A percentile compares a stretch with the other conserved stretches of the same genome.
Conservation (phyloP, 2,329 filamentous ascomycete genomes). For the Nigrograna mackinnonii region DNA sequence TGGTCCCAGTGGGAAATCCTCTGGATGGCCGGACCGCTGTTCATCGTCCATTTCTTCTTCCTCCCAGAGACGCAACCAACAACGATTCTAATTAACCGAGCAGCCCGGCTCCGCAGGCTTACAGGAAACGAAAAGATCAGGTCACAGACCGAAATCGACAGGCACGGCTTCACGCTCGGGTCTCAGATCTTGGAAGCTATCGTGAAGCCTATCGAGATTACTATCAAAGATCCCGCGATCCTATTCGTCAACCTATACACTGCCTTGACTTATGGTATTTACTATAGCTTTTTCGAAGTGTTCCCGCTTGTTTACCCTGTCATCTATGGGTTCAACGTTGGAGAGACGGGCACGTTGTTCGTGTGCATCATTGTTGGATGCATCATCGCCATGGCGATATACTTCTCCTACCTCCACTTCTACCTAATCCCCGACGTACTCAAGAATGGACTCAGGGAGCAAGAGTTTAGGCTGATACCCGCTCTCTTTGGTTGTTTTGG, state of each 20-base stretch:
- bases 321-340: slow-evolving; percentile 24
- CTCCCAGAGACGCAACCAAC: slow-evolving; percentile 66
- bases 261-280: slow-evolving; percentile 24
- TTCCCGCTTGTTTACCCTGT: slow-evolving; percentile 24
- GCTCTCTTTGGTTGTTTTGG: slow-evolving; percentile 13
- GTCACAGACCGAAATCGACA: slow-evolving; percentile 67
- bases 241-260: slow-evolving; percentile 17
- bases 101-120: slow-evolving; percentile 62
- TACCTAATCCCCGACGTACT: slow-evolving; percentile 16
- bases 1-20: slow-evolving; percentile 68
- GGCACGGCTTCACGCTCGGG: slow-evolving; percentile 54
- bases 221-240: slow-evolving; percentile 43
- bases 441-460: slow-evolving; percentile 11
- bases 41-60: slow-evolving; percentile 64
- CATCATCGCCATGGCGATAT: slow-evolving; percentile 18
- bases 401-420: slow-evolving; percentile 18
- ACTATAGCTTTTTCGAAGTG: slow-evolving; percentile 26
- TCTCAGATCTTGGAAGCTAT: slow-evolving; percentile 59
- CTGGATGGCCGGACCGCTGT: slow-evolving; percentile 62
- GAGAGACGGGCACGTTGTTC: slow-evolving; percentile 18
- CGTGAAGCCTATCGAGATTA: slow-evolving; percentile 58
- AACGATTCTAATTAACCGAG: slow-evolving; percentile 65
- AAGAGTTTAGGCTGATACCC: slow-evolving; percentile 16
- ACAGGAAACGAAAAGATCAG: slow-evolving; percentile 61
- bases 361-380: slow-evolving; percentile 20